Percentiles rank a stretch among this genome's conserved stretches.
Conservation (phyloP, 2,329 filamentous ascomycete genomes). For the Diaporthe destruens region DNA sequence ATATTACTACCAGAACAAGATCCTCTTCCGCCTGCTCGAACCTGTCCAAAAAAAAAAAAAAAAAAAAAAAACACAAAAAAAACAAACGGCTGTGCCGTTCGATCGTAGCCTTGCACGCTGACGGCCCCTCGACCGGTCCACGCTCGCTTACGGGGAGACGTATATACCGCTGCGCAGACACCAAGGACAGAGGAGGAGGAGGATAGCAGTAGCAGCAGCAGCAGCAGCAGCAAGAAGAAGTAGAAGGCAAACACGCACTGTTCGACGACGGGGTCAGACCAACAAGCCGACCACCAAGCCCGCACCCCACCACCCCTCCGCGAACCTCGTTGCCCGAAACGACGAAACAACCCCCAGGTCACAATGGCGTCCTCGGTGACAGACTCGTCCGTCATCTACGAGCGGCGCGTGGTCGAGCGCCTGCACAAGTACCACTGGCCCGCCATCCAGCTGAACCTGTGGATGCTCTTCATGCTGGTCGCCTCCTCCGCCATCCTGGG, state of each 20-base stretch:
- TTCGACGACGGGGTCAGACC: neutral
- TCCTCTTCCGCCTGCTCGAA: neutral
- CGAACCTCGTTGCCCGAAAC: no score
- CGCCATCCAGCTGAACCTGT: conserved; percentile 74
- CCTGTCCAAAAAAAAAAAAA: no score
- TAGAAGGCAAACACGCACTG: neutral
- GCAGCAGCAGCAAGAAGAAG: no score
- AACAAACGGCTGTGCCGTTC: no score
- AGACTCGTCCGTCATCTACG: conserved; percentile 58
- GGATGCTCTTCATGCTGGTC: conserved; percentile 75
- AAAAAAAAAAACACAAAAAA: no score
- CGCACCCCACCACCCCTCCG: no score
- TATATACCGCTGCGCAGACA: neutral
- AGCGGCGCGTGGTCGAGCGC: conserved; percentile 57
- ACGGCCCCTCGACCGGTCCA: neutral
- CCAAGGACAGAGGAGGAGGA: neutral
- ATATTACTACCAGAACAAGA: neutral
- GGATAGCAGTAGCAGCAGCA: neutral
- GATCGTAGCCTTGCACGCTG: neutral
- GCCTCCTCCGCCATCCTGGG: conserved; percentile 71
- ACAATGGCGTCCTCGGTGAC: conserved; percentile 56
- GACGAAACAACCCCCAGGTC: neutral
- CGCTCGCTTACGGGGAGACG: neutral
- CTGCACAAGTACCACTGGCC: conserved; percentile 77
- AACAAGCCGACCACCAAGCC: neutral